Evolutionary conservation across 2,329 filamentous ascomycete genomes (phyloP).

Genomic region (Biscogniauxia marginata): DNA sequence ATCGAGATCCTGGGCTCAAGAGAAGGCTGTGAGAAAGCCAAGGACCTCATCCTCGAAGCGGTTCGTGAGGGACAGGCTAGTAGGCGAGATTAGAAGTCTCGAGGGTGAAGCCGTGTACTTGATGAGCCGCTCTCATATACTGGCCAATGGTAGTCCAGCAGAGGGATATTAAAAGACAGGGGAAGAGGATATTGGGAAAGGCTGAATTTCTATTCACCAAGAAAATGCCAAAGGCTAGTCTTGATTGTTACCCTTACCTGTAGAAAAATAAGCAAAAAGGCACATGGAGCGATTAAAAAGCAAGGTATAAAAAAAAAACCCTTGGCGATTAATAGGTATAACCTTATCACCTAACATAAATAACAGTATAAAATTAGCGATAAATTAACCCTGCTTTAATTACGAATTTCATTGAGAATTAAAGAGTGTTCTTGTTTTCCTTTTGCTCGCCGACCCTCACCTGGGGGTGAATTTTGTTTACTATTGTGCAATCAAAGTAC

Average conservation of each 20-base stretch:
- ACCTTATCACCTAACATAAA: not conserved
- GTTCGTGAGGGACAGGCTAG: constrained; percentile 59
- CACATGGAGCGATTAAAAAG: not conserved
- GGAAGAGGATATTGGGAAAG: not conserved
- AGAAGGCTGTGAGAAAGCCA: constrained; percentile 82
- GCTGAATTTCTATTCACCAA: not conserved
- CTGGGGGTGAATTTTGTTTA: too few species aligned
- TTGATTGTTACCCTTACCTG: not conserved
- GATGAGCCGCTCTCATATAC: not conserved
- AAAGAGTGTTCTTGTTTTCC: too few species aligned
- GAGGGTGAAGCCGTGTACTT: not conserved
- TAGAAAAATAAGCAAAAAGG: not conserved
- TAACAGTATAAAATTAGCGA: not conserved
- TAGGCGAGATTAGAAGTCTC: constrained; percentile 31
- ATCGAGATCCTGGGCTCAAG: constrained; percentile 84
- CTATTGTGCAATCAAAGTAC: too few species aligned
- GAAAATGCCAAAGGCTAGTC: not conserved
- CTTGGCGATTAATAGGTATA: not conserved
- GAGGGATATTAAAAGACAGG: too few species aligned
- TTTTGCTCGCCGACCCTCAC: too few species aligned
- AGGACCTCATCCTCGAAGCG: constrained; percentile 82
- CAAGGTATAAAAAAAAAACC: not conserved
- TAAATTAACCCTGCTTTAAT: not conserved
- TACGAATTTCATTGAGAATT: too few species aligned
- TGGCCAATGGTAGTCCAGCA: not conserved